These are phyloP conservation scores for Podaxis sp. DNA, from an alignment of 768 basidiomycete genomes.

Conservation along the genomic window DNA sequence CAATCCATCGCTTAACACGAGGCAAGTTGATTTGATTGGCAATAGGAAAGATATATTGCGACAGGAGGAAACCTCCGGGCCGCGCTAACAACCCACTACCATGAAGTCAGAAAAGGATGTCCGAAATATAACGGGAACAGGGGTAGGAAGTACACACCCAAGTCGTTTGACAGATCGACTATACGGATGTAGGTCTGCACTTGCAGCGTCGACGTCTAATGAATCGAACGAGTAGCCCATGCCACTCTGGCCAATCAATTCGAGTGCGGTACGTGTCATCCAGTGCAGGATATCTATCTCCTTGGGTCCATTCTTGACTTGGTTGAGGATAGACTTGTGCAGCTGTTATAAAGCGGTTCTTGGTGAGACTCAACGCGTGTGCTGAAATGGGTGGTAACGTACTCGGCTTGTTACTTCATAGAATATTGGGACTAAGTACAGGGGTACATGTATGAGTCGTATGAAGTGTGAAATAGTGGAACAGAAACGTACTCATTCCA, in stretches of 20 bases:
- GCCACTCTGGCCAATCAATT: conserved; percentile 49
- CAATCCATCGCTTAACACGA: conserved; percentile 10
- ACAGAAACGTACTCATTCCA: conserved; percentile 21
- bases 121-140: conserved; percentile 4
- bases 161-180: conserved; percentile 27
- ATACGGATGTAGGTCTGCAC: conserved; percentile 21
- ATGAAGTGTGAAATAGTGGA: not conserved
- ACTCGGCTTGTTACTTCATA: conserved; percentile 30
- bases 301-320: conserved; percentile 28
- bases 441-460: not conserved
- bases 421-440: conserved; percentile 31
- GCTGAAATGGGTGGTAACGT: not conserved
- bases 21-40: not conserved
- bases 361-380: not conserved
- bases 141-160: conserved; percentile 21
- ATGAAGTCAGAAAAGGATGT: not conserved
- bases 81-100: not conserved
- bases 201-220: conserved; percentile 25
- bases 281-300: conserved; percentile 32
- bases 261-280: conserved; percentile 46
- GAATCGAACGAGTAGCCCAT: conserved; percentile 43
- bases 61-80: not conserved
- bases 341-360: no score
- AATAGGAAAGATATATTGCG: not conserved
- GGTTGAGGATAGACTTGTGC: conserved; percentile 19